These are phyloP conservation scores for Breynia disticha DNA, from an alignment of 441 rosid species.

Conservation along the genomic window DNA sequence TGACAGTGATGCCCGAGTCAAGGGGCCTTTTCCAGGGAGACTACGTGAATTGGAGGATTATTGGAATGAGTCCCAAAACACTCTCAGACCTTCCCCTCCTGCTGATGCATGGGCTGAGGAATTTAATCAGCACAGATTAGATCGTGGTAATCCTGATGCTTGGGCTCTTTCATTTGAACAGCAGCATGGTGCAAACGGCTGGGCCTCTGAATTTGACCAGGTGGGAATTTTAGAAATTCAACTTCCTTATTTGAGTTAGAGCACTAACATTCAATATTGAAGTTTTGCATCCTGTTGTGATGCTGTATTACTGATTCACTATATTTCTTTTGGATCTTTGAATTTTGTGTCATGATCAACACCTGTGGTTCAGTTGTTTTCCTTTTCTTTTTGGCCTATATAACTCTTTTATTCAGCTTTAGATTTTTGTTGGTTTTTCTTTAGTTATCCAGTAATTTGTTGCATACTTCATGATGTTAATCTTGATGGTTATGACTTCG, in stretches of 20 bases:
- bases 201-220: conserved; percentile 96
- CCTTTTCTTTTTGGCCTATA: too few species aligned
- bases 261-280: too few species aligned
- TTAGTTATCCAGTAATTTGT: not conserved
- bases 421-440: too few species aligned
- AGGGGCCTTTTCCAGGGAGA: conserved; percentile 70
- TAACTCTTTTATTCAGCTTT: too few species aligned
- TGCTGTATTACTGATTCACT: too few species aligned
- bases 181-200: conserved; percentile 81
- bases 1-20: conserved; percentile 54
- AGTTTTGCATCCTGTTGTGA: too few species aligned
- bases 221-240: conserved; percentile 23
- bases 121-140: conserved; percentile 49
- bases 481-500: not conserved
- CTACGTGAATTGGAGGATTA: conserved; percentile 69
- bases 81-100: conserved; percentile 48
- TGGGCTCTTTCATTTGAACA: conserved; percentile 89
- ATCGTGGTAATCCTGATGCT: conserved; percentile 50
- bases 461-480: not conserved
- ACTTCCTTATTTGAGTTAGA: not conserved
- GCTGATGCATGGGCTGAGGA: conserved; percentile 75
- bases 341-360: too few species aligned
- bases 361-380: too few species aligned
- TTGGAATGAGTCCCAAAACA: conserved; percentile 96
- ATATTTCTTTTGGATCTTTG: too few species aligned